Evolutionary conservation across 805 yeast species (phyloP), one percentile per base, ranked within the genome.

Genomic region (Ogataea kodamae): DNA sequence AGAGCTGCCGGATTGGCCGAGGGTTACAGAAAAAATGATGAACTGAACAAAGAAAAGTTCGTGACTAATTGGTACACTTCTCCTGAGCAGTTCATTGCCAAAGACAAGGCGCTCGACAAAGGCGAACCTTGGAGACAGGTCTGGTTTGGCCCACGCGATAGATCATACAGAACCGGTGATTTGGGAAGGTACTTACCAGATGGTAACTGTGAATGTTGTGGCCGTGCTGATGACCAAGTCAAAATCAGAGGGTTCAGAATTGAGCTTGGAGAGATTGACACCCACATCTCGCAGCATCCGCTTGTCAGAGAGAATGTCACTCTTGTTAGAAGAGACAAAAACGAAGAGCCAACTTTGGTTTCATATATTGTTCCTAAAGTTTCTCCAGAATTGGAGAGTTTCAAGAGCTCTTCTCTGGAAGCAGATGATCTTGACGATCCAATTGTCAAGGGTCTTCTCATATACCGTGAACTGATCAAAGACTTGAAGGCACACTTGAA

Each of bases 161-260:
- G 99, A 54, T 65, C 94, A 39, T 92, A 92, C 68, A 74, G 97
- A 63, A 90, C 97, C 26, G 99, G 99, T 48, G 99, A 92, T 62
- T 70, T 92, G 46, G 99, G 98, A 35, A 78, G 98, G 49, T 92
- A 94, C 58, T 67, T 89, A 39, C 97, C 97, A 5, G 96, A 89
- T 55, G 99, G 98, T 37, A 86, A 92, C 64, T 88, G 92, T 49
- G 99, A 92, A 67, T 90, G 97, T 61, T 83, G 95, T 57, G 99
- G 99, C 40, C 78, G 99, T 59, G 98, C 98, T 17, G 99, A 92
- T 64, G 97, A 90, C 57, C 99, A 92, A 62, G 96, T 92, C 42
- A 92, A 92, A 62, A 92, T 92, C 48, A 79, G 99, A 66, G 99
- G 99, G 2, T 94, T 92, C 76, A 78, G 99, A 64, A 94, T 92